A percentile compares a stretch with the other conserved stretches of the same genome.
Evolutionary conservation across 2,329 filamentous ascomycete species (phyloP).

Genomic region (Neonectria magnoliae): DNA sequence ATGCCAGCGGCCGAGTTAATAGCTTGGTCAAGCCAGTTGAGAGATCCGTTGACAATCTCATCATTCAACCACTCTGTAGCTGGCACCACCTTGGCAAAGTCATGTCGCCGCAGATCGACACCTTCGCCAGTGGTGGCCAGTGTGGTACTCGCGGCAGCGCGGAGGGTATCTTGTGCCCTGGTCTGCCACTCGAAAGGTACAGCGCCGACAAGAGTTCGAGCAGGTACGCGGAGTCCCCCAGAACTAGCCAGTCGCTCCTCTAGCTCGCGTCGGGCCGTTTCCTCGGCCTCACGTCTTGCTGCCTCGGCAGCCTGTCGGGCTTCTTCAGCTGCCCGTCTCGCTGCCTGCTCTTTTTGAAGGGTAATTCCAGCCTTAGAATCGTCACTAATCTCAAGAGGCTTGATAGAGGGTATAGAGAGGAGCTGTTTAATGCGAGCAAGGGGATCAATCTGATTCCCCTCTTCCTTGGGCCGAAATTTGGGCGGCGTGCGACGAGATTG

Average conservation of each 20-base stretch:
- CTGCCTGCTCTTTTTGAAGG: conserved; percentile 38
- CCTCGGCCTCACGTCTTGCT: conserved; percentile 35
- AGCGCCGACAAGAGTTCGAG: conserved; percentile 39
- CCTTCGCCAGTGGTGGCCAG: conserved; percentile 61
- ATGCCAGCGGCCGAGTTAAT: conserved; percentile 67
- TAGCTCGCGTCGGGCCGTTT: conserved; percentile 37
- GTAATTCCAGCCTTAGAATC: conserved; percentile 41
- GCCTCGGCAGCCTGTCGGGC: conserved; percentile 41
- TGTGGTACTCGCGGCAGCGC: conserved; percentile 46
- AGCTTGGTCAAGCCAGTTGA: conserved; percentile 68
- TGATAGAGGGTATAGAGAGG: conserved; percentile 40
- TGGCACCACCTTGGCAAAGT: conserved; percentile 71
- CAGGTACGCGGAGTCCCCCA: conserved; percentile 46
- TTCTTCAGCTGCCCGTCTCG: conserved; percentile 39
- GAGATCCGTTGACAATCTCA: conserved; percentile 75
- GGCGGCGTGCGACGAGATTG: not conserved
- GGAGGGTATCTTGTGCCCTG: conserved; percentile 45
- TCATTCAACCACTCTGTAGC: conserved; percentile 77
- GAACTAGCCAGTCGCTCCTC: conserved; percentile 45
- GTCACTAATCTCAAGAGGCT: conserved; percentile 43
- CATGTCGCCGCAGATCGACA: conserved; percentile 61
- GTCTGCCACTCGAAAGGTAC: conserved; percentile 43
- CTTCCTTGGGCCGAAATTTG: not conserved
- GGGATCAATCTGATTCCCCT: conserved; percentile 26
- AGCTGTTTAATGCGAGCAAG: conserved; percentile 39